A percentile compares a stretch with the other conserved stretches of the same genome.
Conservation (phyloP, 805 yeast genomes). For the Candida ortonii region DNA sequence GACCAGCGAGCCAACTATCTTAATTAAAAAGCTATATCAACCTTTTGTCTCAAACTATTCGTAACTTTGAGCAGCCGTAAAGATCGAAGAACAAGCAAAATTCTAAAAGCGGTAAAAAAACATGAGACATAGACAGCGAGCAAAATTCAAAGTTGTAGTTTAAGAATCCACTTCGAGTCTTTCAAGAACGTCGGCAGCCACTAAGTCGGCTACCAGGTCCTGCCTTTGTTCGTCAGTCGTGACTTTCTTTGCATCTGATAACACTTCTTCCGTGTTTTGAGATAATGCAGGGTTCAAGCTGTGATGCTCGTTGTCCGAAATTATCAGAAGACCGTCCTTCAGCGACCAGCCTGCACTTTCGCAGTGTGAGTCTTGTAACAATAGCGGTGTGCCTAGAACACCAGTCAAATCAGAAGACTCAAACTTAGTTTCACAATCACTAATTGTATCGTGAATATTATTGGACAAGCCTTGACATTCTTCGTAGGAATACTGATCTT, state of each 20-base stretch:
- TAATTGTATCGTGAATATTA: too few relatives aligned
- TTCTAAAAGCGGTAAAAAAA: slow-evolving; percentile 1
- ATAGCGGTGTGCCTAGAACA: too few relatives aligned
- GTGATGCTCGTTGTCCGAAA: slow-evolving; percentile 4
- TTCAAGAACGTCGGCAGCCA: slow-evolving; percentile 24
- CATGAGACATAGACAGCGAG: neutral
- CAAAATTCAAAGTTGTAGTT: slow-evolving; percentile 2
- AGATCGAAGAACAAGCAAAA: too few relatives aligned
- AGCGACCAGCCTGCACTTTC: slow-evolving; percentile 20
- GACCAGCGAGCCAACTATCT: too few relatives aligned
- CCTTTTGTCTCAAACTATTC: too few relatives aligned
- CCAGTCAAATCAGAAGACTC: too few relatives aligned
- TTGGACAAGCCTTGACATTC: slow-evolving; percentile 1
- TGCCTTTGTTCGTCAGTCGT: slow-evolving; percentile 6
- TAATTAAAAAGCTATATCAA: too few relatives aligned
- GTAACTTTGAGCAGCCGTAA: too few relatives aligned
- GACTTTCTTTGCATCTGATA: neutral
- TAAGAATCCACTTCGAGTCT: slow-evolving; percentile 8
- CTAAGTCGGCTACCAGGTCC: slow-evolving; percentile 21
- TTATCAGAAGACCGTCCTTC: slow-evolving; percentile 15
- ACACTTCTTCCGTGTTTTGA: neutral
- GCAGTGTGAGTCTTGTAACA: too few relatives aligned
- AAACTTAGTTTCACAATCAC: too few relatives aligned
- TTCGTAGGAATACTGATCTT: slow-evolving; percentile 9
- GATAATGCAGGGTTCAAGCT: neutral